Percentiles rank a stretch among this genome's conserved stretches.
Conservation (phyloP, 441 rosid species). For the Biscutella auriculata region DNA sequence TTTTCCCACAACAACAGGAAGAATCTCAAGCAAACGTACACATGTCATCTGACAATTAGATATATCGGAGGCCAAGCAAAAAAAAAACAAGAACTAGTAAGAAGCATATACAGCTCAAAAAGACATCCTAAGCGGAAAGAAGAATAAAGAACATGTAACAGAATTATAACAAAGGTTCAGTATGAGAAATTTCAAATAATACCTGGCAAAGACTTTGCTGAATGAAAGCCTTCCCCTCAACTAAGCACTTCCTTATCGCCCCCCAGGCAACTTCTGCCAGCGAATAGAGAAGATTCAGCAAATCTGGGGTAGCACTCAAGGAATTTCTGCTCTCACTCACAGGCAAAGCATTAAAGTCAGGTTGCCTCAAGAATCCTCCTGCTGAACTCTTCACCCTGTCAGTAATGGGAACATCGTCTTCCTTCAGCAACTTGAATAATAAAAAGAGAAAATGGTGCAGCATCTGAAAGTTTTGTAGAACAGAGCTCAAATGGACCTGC, state of each 20-base stretch:
- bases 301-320: slow-evolving; percentile 29
- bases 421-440: slow-evolving; percentile 68
- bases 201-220: slow-evolving; percentile 85
- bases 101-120: slow-evolving; percentile 7
- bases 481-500: slow-evolving; percentile 68
- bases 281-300: slow-evolving; percentile 36
- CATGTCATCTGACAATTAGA: slow-evolving; percentile 74
- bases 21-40: slow-evolving; percentile 83
- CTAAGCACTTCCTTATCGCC: slow-evolving; percentile 57
- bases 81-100: background rate
- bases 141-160: background rate
- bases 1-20: slow-evolving; percentile 61
- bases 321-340: slow-evolving; percentile 21
- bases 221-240: slow-evolving; percentile 72
- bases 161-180: background rate
- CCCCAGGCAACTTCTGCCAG: slow-evolving; percentile 73
- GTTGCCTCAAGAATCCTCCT: slow-evolving; percentile 86
- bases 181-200: slow-evolving; percentile 11
- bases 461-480: slow-evolving; percentile 55
- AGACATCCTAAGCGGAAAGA: background rate
- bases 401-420: slow-evolving; percentile 33
- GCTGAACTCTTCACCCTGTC: slow-evolving; percentile 31
- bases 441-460: slow-evolving; percentile 82
- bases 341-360: slow-evolving; percentile 35
- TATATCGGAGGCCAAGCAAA: background rate